Evolutionary conservation across 352 stramenopile genomes (phyloP), one percentile per base, ranked within the genome.

Genomic region (Achlya hypogyna): DNA sequence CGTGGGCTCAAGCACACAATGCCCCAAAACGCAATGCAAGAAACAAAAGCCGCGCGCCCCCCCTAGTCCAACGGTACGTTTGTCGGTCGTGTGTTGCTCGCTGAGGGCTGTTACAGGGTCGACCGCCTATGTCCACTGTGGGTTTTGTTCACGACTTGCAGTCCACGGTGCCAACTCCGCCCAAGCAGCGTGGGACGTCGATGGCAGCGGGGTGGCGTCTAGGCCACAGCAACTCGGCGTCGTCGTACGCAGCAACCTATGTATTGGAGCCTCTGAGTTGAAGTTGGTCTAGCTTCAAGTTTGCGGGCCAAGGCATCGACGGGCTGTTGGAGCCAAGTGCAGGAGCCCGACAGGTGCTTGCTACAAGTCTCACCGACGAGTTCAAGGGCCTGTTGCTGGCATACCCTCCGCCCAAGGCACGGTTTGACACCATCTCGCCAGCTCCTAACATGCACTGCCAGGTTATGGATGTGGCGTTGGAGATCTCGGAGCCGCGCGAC

Each of bases 151-250:
- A 53, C 1, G 58, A 65, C 22, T 25, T 65, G 6, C 34, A 65
- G 4, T 51, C 58, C 1, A 65, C 58, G 10, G 42, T 54, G 27
- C 58, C 58, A 8, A 22, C 25, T 10, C 38, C 38, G 38, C 38
- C 12, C 38, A 45, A 45, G 38, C 6, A n/a, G n/a, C n/a, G n/a
- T n/a, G n/a, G n/a, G n/a, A 49, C 18, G 18, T 49, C 42, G 42
- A 49, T 25, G 12, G 12, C 38, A n/a, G 52, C 1, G 20, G 58
- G 47, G 23, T 67, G 60, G 60, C 51, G 51, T 23, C 51, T 67
- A 18, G 60, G 60, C 3, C 60, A 53, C 9, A 67, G 20, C 43
- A 67, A 67, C 32, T 67, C 60, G 31, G 31, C 60, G 31, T 60
- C 60, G 10, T 58, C 38, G 60, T 67, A 45, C n/a, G 14, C 31